Evolutionary conservation across 495 filamentous ascomycete species (phyloP), one percentile per base, ranked within the genome.

Genomic region (Aspergillus taichungensis): DNA sequence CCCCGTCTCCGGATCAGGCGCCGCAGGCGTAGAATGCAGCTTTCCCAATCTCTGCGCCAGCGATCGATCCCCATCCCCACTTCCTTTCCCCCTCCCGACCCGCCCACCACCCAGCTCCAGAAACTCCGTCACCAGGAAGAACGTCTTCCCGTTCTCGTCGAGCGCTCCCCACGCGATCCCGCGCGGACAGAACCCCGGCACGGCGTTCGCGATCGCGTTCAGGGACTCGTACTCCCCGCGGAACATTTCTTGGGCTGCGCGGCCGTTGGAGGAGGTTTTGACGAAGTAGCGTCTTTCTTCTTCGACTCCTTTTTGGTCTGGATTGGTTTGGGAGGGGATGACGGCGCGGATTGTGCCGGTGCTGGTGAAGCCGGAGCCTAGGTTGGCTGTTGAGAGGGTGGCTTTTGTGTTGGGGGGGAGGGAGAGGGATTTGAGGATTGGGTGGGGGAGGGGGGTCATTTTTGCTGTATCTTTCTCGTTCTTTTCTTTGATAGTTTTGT

Each of bases 121-220:
- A 61, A 87, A 97, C 50, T 90, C 85, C 0, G 87, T 95, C 0
- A 73, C 81, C 9, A 97, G 78, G 56, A 88, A 95, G 50, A 68
- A 80, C 24, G 64, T 76, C 43, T 62, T 63, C 12, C 57, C 57
- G 1, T 59, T 55, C 5, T 76, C 68, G 27, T 66, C 57, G 10
- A 88, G 68, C 6, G 67, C 43, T 13, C 91, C 88, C 56, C 84
- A 78, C 36, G 83, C 83, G 57, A 86, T 71, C 12, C 83, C 80
- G 40, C 69, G 66, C 0, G 89, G 87, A 56, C 84, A 89, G 45
- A 96, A 75, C 30, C 73, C 77, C 12, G 88, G 85, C 0, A 88
- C 80, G 12, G 73, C 68, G 46, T 62, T 43, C 55, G 86, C 78
- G 59, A 95, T 82, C 28, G 87, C 85, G 57, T 88, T 88, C 42